These are phyloP conservation scores for Xylaria polymorpha DNA, from an alignment of 2,329 filamentous ascomycete genomes.

Conservation along the genomic window DNA sequence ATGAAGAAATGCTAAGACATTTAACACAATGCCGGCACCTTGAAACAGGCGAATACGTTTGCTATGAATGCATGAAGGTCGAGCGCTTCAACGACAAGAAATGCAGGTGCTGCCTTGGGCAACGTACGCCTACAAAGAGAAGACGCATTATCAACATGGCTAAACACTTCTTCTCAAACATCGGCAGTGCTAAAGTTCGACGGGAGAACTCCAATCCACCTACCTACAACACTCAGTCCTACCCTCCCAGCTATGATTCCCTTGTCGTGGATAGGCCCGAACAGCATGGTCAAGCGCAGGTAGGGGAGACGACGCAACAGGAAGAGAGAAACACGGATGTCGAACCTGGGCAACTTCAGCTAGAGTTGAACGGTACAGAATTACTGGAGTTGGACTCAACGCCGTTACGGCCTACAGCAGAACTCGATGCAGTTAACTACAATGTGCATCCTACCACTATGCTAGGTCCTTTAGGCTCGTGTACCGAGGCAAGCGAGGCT, in stretches of 20 bases:
- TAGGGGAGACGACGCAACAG: slow-evolving; percentile 40
- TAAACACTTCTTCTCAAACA: slow-evolving; percentile 64
- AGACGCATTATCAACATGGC: slow-evolving; percentile 64
- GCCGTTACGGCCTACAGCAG: slow-evolving; percentile 52
- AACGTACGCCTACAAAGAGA: slow-evolving; percentile 63
- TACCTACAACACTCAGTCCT: slow-evolving; percentile 49
- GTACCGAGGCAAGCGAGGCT: neutral
- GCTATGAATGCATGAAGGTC: slow-evolving; percentile 64
- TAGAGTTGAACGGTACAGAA: slow-evolving; percentile 62
- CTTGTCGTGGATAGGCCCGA: slow-evolving; percentile 49
- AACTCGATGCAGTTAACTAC: slow-evolving; percentile 48
- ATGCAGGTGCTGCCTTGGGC: slow-evolving; percentile 62
- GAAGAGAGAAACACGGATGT: slow-evolving; percentile 27
- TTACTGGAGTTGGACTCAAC: slow-evolving; percentile 65
- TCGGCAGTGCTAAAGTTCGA: slow-evolving; percentile 60
- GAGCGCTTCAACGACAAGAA: slow-evolving; percentile 65
- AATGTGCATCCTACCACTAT: slow-evolving; percentile 35
- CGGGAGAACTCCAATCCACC: slow-evolving; percentile 50
- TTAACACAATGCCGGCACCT: slow-evolving; percentile 62
- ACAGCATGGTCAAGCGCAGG: slow-evolving; percentile 37
- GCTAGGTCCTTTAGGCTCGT: slow-evolving; percentile 8
- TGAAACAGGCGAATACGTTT: slow-evolving; percentile 64
- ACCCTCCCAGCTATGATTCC: slow-evolving; percentile 61
- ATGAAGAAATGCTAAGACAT: slow-evolving; percentile 66
- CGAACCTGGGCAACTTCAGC: slow-evolving; percentile 42